These are phyloP conservation scores for Fusarium guadeloupense DNA, from an alignment of 2,329 filamentous ascomycete genomes.

Conservation along the genomic window DNA sequence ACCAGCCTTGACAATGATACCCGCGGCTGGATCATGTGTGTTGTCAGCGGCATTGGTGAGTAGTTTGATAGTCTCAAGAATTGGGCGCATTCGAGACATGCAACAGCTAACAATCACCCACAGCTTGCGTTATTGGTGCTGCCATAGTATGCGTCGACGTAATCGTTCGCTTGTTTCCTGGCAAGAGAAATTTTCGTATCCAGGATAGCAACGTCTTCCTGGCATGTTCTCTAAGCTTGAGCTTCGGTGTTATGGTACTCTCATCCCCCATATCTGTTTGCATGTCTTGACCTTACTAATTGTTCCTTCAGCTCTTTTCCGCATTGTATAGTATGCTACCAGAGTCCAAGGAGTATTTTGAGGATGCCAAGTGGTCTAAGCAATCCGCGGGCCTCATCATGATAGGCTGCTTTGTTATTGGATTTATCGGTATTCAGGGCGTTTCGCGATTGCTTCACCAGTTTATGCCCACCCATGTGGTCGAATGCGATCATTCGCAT, in stretches of 20 bases:
- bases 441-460: constrained; percentile 77
- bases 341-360: constrained; percentile 81
- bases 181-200: constrained; percentile 82
- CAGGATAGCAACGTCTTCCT: constrained; percentile 90
- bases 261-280: neutral
- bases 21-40: constrained; percentile 91
- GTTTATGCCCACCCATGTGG: constrained; percentile 79
- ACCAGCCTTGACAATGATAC: constrained; percentile 76
- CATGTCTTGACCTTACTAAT: constrained; percentile 11
- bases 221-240: constrained; percentile 87
- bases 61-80: constrained; percentile 20
- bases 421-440: constrained; percentile 79
- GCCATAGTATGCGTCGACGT: constrained; percentile 88
- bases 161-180: constrained; percentile 75
- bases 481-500: constrained; percentile 82
- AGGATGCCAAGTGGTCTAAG: constrained; percentile 72
- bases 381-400: constrained; percentile 73
- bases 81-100: neutral
- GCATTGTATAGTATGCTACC: constrained; percentile 93
- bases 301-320: constrained; percentile 78
- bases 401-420: constrained; percentile 74
- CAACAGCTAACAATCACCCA: neutral
- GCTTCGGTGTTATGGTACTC: constrained; percentile 92
- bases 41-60: constrained; percentile 79
- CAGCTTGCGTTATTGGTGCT: constrained; percentile 76